Evolutionary conservation across 192 early-diverging fungal genomes (phyloP), one percentile per base, ranked within the genome.

Genomic region (Martensiomyces pterosporus): DNA sequence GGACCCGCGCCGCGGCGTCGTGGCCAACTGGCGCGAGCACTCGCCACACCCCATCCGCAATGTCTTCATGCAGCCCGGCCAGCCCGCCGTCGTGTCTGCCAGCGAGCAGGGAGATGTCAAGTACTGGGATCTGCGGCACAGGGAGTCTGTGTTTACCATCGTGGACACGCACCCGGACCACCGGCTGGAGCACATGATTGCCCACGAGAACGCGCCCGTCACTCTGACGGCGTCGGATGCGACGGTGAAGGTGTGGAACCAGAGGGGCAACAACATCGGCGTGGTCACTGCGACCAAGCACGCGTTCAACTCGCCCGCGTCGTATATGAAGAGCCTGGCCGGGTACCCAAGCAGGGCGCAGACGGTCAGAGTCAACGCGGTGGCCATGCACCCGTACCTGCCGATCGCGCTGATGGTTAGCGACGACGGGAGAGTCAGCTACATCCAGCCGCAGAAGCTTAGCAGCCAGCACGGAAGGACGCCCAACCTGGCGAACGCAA

Each of bases 71-170:
- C 64, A 57, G 9, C 44, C 57, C 2, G 70, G 62, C 4, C 58
- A 66, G 17, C 36, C 33, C 18, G 66, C 68, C 33, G 65, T 78
- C 1, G 45, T 78, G 3, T 69, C 65, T 1, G 76, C 76, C 14
- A 40, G 60, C 17, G 48, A 50, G 19, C 40, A 42, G 44, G 76
- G 76, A 15, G 50, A 61, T 15, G 52, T 78, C 18, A 56, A 57
- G 46, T 59, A 60, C 48, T 78, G 76, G 76, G 76, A 78, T 19
- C 52, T 78, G 55, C 57, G 76, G 7, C 49, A 62, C 43, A 39
- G 42, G 12, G 25, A 49, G 18, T 37, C 58, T 1, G 26, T 52
- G 33, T 49, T 43, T 17, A 59, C 76, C 9, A 43, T 78, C 21
- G 41, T 21, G 2, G 56, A 50, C 27, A 61, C 65, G n/a, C 56